Percentiles rank a stretch among this genome's conserved stretches.
phyloP scores from a whole-genome alignment of 768 basidiomycete genomes.

The Pulveroboletus frians region DNA sequence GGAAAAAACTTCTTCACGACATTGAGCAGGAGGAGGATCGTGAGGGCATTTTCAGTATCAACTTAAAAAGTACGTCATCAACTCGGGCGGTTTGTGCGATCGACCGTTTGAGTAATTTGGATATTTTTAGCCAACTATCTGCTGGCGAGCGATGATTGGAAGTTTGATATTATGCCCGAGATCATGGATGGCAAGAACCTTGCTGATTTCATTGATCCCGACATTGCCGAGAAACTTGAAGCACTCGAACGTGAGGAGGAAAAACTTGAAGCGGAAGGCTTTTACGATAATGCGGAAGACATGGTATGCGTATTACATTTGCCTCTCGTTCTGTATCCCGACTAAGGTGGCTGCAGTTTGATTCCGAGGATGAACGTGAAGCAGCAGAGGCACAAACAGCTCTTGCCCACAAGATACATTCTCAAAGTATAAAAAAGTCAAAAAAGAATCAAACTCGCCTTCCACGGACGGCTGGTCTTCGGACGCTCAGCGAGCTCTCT shows the following conservation, averaged over 20 bases:
- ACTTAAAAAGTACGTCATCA: slow-evolving; percentile 65
- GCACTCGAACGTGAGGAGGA: slow-evolving; percentile 97
- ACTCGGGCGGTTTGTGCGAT: neutral
- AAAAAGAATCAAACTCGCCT: slow-evolving; percentile 79
- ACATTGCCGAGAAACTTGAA: slow-evolving; percentile 94
- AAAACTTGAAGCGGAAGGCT: slow-evolving; percentile 87
- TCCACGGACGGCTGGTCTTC: slow-evolving; percentile 67
- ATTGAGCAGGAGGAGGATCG: slow-evolving; percentile 83
- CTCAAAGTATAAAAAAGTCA: slow-evolving; percentile 78
- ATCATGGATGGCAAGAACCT: slow-evolving; percentile 98
- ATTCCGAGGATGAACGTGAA: slow-evolving; percentile 78
- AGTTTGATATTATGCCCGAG: slow-evolving; percentile 95
- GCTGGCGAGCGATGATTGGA: slow-evolving; percentile 89
- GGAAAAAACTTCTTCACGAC: slow-evolving; percentile 70
- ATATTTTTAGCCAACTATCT: slow-evolving; percentile 74
- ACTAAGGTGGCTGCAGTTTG: slow-evolving; percentile 28
- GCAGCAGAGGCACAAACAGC: slow-evolving; percentile 54
- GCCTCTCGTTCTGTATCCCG: neutral
- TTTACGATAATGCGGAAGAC: slow-evolving; percentile 87
- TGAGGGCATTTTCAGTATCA: slow-evolving; percentile 87
- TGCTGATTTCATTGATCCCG: slow-evolving; percentile 97
- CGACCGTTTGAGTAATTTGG: neutral
- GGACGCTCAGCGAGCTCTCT: slow-evolving; percentile 70
- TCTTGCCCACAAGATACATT: slow-evolving; percentile 61
- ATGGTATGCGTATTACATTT: slow-evolving; percentile 47